Conservation (phyloP, 2,329 filamentous ascomycete genomes). For the Aotearoamyces nothofagi region DNA sequence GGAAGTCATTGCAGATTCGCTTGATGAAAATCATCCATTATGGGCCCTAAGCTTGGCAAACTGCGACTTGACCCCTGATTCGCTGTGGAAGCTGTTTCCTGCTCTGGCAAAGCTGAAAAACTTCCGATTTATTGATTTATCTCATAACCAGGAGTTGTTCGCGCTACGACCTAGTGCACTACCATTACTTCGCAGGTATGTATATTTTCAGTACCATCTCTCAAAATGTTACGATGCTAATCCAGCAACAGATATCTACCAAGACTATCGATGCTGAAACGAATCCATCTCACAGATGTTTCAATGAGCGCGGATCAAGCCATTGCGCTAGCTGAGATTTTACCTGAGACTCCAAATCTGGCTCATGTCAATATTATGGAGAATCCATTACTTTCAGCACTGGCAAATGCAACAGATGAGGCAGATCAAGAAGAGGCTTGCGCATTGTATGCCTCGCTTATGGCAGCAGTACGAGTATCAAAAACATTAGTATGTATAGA, state of each 20-base stretch:
- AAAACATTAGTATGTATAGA: slow-evolving; percentile 77
- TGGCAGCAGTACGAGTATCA: slow-evolving; percentile 76
- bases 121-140: slow-evolving; percentile 83
- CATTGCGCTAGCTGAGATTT: slow-evolving; percentile 78
- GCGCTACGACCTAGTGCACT: slow-evolving; percentile 58
- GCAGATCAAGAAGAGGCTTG: slow-evolving; percentile 82
- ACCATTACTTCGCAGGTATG: slow-evolving; percentile 56
- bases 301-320: slow-evolving; percentile 74
- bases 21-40: slow-evolving; percentile 40
- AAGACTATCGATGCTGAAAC: slow-evolving; percentile 60
- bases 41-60: slow-evolving; percentile 78
- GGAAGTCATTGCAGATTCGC: slow-evolving; percentile 33
- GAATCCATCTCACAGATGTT: slow-evolving; percentile 77
- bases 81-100: slow-evolving; percentile 62
- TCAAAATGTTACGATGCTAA: slow-evolving; percentile 1
- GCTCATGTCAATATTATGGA: slow-evolving; percentile 80
- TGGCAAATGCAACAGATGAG: slow-evolving; percentile 65
- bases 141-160: slow-evolving; percentile 75
- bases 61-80: slow-evolving; percentile 62
- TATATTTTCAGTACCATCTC: slow-evolving; percentile 4
- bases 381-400: slow-evolving; percentile 55
- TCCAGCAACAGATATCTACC: slow-evolving; percentile 58
- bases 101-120: slow-evolving; percentile 52
- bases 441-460: slow-evolving; percentile 79
- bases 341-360: slow-evolving; percentile 68